A percentile compares a stretch with the other conserved stretches of the same genome.
These are phyloP conservation scores for Echeveria elegans DNA, from an alignment of 164 flowering plant genomes.

Conservation along the genomic window DNA sequence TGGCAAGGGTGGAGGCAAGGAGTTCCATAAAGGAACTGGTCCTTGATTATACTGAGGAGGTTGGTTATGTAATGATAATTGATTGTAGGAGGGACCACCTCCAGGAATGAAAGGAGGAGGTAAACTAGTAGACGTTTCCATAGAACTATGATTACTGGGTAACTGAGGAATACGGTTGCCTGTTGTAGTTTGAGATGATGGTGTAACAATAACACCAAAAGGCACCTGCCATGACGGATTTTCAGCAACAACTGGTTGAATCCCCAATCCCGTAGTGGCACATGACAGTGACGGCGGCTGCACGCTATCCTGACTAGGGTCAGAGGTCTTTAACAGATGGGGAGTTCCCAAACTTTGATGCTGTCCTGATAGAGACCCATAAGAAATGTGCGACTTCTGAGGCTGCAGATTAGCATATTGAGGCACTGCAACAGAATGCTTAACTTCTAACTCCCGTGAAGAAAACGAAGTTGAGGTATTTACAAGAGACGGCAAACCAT, in stretches of 20 bases:
- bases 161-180: constrained; percentile 19
- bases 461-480: constrained; percentile 6
- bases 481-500: constrained; percentile 9
- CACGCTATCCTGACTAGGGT: neutral
- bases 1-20: constrained; percentile 34
- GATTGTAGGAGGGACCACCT: constrained; percentile 24
- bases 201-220: constrained; percentile 22
- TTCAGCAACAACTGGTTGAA: neutral
- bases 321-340: neutral
- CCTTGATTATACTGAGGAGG: constrained; percentile 14
- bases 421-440: constrained; percentile 10
- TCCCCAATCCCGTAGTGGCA: neutral
- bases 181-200: constrained; percentile 20
- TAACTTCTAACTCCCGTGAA: constrained; percentile 8
- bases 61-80: constrained; percentile 24
- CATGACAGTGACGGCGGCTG: neutral
- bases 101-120: constrained; percentile 18
- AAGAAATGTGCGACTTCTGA: constrained; percentile 16
- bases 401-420: constrained; percentile 15
- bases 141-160: constrained; percentile 15
- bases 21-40: constrained; percentile 26
- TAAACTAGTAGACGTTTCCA: constrained; percentile 16
- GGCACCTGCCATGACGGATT: constrained; percentile 17
- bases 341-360: constrained; percentile 12
- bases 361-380: constrained; percentile 10